Conservation (phyloP, 2,329 filamentous ascomycete species). For the Ascochyta fabae region DNA sequence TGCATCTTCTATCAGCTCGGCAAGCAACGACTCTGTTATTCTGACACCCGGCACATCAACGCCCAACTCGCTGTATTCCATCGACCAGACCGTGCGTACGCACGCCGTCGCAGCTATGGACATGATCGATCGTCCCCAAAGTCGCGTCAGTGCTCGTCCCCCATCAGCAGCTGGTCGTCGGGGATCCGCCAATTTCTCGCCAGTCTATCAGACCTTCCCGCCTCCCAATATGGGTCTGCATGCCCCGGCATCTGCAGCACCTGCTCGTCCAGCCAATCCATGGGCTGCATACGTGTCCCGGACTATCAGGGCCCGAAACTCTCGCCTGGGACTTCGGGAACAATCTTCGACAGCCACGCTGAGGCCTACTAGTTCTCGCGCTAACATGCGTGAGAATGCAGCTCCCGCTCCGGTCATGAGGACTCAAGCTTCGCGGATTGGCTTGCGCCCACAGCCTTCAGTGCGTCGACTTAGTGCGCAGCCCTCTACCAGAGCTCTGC, state of each 20-base stretch:
- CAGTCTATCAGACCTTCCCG: slow-evolving; percentile 37
- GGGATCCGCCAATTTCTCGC: slow-evolving; percentile 41
- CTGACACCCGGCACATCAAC: slow-evolving; percentile 39
- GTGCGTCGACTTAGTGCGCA: slow-evolving; percentile 45
- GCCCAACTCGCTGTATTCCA: slow-evolving; percentile 35
- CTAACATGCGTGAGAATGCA: slow-evolving; percentile 41
- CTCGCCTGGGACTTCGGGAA: slow-evolving; percentile 46
- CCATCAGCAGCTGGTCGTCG: slow-evolving; percentile 46
- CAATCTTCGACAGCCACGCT: slow-evolving; percentile 50
- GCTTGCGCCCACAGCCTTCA: slow-evolving; percentile 47
- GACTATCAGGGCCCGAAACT: slow-evolving; percentile 35
- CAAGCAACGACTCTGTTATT: slow-evolving; percentile 38
- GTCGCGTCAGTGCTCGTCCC: slow-evolving; percentile 45
- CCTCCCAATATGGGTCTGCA: slow-evolving; percentile 43
- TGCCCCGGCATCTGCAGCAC: slow-evolving; percentile 39
- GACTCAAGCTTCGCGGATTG: slow-evolving; percentile 45
- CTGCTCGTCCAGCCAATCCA: slow-evolving; percentile 38
- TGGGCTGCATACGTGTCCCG: slow-evolving; percentile 46
- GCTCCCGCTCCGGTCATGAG: slow-evolving; percentile 27
- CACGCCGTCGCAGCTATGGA: slow-evolving; percentile 39
- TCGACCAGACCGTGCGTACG: slow-evolving; percentile 37
- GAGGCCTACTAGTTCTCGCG: slow-evolving; percentile 42
- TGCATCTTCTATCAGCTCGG: slow-evolving; percentile 37
- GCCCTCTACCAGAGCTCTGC: slow-evolving; percentile 45
- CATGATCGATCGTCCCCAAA: slow-evolving; percentile 48